Base-by-base conservation (phyloP, 495 filamentous ascomycete genomes). In the Penicillium arizonense region DNA sequence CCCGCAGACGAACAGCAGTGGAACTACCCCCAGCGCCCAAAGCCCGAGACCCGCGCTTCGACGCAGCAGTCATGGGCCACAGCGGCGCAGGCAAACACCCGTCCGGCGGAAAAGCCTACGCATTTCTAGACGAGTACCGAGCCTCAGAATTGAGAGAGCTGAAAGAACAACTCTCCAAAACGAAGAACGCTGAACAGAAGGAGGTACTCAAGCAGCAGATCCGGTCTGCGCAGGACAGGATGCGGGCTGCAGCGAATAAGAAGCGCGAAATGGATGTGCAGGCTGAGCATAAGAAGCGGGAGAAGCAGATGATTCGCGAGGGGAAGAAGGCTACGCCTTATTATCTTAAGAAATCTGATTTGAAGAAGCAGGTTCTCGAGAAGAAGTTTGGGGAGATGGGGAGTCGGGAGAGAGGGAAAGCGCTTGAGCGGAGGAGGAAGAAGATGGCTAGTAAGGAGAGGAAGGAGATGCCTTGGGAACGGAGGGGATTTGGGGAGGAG, bases 321-420 rank as follows among this genome's bases (percentile, higher is more conserved):
- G 94, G 94, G 20, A 96, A 97, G 83, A 85, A 84, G 77, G 94
- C 92, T 77, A 83, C 77, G 67, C 92, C 93, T 5, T 98, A 91
- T 64, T 96, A 87, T 65, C 74, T 97, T 56, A 97, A 97, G 81
- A 84, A 87, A 71, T 84, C 82, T 52, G 91, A 96, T 72, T 78
- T 91, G 72, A 96, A 95, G 83, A 91, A 91, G 73, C 70, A 84
- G 65, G 75, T 90, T 26, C 71, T 96, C 52, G 68, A 88, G 55
- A 86, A 96, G 61, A 84, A 87, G 68, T 97, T 87, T 61, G 75
- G 82, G 55, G 82, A 80, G 48, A 83, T 97, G 82, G 90, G 87
- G 73, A 85, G 85, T 44, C 86, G 84, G 72, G 84, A 97, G 68
- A 78, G 90, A 38, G 86, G 91, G 34, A 86, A 82, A 69, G 84